Evolutionary conservation across 768 basidiomycete species (phyloP).

Genomic region (Auricularia sp.): DNA sequence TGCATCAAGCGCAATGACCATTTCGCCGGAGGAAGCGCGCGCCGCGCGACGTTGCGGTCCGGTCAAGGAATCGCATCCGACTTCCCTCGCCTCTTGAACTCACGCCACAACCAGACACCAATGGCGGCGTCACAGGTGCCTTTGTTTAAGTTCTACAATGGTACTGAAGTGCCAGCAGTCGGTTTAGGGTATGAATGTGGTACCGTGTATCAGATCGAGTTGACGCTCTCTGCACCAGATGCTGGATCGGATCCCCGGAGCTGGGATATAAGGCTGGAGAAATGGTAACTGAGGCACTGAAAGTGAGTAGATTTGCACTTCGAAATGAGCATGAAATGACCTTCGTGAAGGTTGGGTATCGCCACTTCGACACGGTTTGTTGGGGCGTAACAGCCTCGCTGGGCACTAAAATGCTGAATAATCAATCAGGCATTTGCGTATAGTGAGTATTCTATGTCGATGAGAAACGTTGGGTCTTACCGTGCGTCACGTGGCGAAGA

Average conservation of each 20-base stretch:
- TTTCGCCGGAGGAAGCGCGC: too few species aligned
- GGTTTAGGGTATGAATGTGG: not conserved
- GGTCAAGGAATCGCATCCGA: too few species aligned
- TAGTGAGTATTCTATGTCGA: not conserved
- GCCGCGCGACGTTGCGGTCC: too few species aligned
- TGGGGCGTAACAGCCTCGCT: not conserved
- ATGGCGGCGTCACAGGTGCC: not conserved
- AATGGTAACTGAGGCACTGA: not conserved
- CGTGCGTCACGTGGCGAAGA: conserved; percentile 12
- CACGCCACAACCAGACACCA: too few species aligned
- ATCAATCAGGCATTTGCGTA: not conserved
- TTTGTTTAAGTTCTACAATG: not conserved
- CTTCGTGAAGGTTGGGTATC: not conserved
- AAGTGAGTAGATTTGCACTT: not conserved
- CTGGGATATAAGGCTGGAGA: not conserved
- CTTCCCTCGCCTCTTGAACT: too few species aligned
- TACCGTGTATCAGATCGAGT: too few species aligned
- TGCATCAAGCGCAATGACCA: too few species aligned
- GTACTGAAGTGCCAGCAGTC: not conserved
- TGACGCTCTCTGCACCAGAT: not conserved
- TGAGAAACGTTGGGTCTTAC: not conserved
- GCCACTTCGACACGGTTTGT: not conserved
- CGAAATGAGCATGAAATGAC: not conserved
- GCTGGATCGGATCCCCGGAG: not conserved
- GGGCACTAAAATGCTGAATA: not conserved